Conservation (phyloP, 2,329 filamentous ascomycete genomes). For the Neopestalotiopsis sp. region DNA sequence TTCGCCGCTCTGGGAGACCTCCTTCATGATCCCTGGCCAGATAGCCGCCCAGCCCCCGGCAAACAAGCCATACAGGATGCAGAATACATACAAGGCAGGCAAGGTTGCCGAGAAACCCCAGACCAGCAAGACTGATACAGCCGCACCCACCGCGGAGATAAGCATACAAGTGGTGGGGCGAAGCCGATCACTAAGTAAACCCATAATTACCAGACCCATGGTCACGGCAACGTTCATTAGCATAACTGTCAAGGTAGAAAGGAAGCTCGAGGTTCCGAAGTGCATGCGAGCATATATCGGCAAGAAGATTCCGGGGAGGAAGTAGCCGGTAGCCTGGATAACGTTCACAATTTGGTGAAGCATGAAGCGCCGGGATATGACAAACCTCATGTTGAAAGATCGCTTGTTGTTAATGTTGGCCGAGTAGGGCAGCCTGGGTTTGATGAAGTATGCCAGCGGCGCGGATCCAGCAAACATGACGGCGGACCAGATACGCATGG, state of each 20-base stretch:
- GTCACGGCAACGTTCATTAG: conserved; percentile 7
- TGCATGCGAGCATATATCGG: conserved; percentile 7
- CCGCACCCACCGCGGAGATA: conserved; percentile 9
- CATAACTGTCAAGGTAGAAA: conserved; percentile 10
- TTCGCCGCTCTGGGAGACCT: conserved; percentile 21
- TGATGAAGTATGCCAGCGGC: conserved; percentile 6
- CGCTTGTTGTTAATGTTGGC: background rate
- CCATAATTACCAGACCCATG: conserved; percentile 3
- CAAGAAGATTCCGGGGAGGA: conserved; percentile 9
- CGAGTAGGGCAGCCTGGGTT: conserved; percentile 6
- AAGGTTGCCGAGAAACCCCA: conserved; percentile 8
- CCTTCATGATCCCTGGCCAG: conserved; percentile 12
- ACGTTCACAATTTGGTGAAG: conserved; percentile 4
- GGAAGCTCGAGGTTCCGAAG: conserved; percentile 6
- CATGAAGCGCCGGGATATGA: background rate
- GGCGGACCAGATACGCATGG: conserved; percentile 6
- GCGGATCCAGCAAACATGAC: conserved; percentile 1
- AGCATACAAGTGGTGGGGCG: conserved; percentile 11
- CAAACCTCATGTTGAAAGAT: background rate
- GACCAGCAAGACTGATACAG: background rate
- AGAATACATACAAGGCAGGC: conserved; percentile 10
- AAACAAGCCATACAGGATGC: conserved; percentile 9
- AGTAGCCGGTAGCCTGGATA: conserved; percentile 10
- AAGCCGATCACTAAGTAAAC: background rate
- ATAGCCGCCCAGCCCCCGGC: conserved; percentile 1